Conservation (phyloP, 1,284 basidiomycete genomes). For the Heterobasidion annosum region DNA sequence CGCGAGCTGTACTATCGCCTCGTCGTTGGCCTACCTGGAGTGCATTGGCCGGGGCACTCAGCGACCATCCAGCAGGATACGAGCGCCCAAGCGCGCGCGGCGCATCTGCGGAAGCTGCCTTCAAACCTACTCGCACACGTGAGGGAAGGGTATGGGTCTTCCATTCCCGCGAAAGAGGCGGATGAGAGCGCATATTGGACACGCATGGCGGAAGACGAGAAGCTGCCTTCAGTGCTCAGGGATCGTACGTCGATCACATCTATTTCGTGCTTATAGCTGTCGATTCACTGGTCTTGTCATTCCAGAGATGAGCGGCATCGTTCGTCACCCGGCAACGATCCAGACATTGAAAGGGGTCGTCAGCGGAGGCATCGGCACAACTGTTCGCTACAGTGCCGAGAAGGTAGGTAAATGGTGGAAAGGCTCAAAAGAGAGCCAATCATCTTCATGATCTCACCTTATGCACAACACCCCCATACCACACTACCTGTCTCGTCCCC, state of each 20-base stretch:
- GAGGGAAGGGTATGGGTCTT: conserved; percentile 37
- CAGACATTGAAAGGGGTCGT: conserved; percentile 84
- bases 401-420: conserved; percentile 84
- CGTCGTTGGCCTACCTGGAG: conserved; percentile 67
- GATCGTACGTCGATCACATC: conserved; percentile 38
- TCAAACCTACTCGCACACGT: conserved; percentile 52
- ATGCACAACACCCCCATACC: no score
- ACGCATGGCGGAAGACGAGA: conserved; percentile 55
- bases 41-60: conserved; percentile 53
- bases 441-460: neutral
- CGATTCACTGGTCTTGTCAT: neutral
- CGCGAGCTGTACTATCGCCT: conserved; percentile 80
- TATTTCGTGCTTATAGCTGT: neutral
- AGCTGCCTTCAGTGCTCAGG: conserved; percentile 45
- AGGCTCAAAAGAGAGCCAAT: conserved; percentile 18
- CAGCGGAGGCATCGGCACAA: conserved; percentile 77
- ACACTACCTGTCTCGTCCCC: neutral
- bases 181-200: conserved; percentile 76
- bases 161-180: conserved; percentile 25
- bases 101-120: conserved; percentile 73
- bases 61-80: conserved; percentile 62
- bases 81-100: conserved; percentile 53
- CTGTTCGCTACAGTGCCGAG: conserved; percentile 61
- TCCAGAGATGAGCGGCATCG: conserved; percentile 64
- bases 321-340: conserved; percentile 74